Base-by-base conservation (phyloP, 148 eudicot genomes). In the Rhododendron henanense region DNA sequence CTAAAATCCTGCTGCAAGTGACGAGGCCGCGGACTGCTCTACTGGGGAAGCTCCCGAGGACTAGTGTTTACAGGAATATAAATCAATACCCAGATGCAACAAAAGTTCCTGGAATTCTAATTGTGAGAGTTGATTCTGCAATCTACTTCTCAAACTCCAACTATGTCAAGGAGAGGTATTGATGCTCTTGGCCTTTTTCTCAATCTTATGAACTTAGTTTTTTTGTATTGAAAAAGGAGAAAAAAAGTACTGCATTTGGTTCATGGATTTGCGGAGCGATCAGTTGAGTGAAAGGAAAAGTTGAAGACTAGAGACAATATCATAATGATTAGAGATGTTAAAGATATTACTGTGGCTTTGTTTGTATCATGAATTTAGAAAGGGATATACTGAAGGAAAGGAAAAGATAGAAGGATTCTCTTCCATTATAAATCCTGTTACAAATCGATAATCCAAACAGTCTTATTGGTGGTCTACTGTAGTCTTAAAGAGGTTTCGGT, bases 1-100 rank as follows among this genome's bases (percentile, higher is more conserved):
- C 96, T 18, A 96, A 96, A 87, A 94, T 96, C 71, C 94, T 96
- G 16, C 87, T 96, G 69, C 99, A 94, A 93, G 97, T 96, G 23
- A 95, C 98, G 25, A 88, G 99, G 86, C 99, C 99, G 1, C 89
- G 97, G 83, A 91, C 95, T 14, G 94, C 96, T 31, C 13, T 95
- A 10, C 92, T 96, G 0, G 99, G 99, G 39, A 96, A 93, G 84
- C 91, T 96, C 75, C 99, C 97, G 3, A 93, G 25, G 10, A 61
- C 61, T 55, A 55, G 21, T 55, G 21, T 55, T 55, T 55, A 55
- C 61, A 55, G 61, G 61, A 55, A 55, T 4, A 55, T 55, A 16
- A 16, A 55, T 55, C 61, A 55, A 55, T 55, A 55, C 61, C 61
- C 61, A 16, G 61, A 55, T 16, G 61, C 61, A 16, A 15, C 61